Conservation (phyloP, 2,329 filamentous ascomycete species). For the Tolypocladium ovalisporum region DNA sequence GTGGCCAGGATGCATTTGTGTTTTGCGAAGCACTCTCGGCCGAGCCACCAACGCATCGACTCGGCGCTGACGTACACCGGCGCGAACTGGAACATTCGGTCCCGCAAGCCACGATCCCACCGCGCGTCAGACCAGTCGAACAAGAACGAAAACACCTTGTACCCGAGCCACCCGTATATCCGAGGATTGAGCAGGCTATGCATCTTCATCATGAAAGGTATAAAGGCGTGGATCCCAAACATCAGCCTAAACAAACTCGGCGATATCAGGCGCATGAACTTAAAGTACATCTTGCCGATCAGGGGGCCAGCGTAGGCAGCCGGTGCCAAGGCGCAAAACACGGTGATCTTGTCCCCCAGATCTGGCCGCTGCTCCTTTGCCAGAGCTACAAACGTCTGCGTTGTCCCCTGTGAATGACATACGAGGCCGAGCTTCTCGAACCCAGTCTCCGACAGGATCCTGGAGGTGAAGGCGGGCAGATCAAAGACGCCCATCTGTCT, state of each 20-base stretch:
- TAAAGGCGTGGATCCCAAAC: constrained; percentile 89
- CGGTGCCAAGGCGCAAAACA: constrained; percentile 85
- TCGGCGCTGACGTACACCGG: constrained; percentile 86
- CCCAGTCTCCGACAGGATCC: constrained; percentile 71
- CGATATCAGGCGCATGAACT: constrained; percentile 76
- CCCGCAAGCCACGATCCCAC: constrained; percentile 71
- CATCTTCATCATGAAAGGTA: constrained; percentile 86
- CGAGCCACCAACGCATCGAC: constrained; percentile 93
- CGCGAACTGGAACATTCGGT: constrained; percentile 84
- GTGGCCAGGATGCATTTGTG: constrained; percentile 84
- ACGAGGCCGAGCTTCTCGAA: constrained; percentile 76
- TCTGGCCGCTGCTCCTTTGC: constrained; percentile 85
- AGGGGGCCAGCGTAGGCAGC: constrained; percentile 83
- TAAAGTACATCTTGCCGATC: constrained; percentile 81
- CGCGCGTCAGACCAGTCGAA: constrained; percentile 79
- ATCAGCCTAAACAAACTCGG: constrained; percentile 66
- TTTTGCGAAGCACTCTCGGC: constrained; percentile 64
- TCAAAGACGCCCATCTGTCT: constrained; percentile 88
- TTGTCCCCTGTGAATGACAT: constrained; percentile 85
- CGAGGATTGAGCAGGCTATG: constrained; percentile 53
- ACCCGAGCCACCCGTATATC: constrained; percentile 73
- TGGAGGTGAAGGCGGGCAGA: constrained; percentile 67
- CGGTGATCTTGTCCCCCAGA: constrained; percentile 68
- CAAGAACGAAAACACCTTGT: constrained; percentile 79
- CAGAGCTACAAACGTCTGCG: constrained; percentile 75